Base-by-base conservation (phyloP, 1,284 basidiomycete species). In the Boletus calvinii region DNA sequence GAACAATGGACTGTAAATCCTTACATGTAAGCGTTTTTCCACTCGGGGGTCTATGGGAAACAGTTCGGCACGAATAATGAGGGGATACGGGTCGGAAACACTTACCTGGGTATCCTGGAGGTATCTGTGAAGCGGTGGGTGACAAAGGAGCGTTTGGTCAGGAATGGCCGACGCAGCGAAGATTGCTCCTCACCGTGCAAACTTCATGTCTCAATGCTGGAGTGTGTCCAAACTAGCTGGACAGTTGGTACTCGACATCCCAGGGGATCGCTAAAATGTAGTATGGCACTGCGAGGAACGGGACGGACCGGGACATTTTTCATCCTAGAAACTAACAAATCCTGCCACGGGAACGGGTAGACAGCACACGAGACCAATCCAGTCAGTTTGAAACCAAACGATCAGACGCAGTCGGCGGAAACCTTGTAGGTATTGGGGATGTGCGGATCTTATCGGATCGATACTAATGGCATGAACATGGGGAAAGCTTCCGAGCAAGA, bases 1-100 rank as follows among this genome's bases (percentile, higher is more conserved):
- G 17, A 47, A 41, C 15, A 40, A 32, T 47, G 40, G 22, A 45
- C 1, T 35, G 20, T 26, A 17, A 40, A 53, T 29, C 40, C 64
- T 54, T 59, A 90, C 89, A 92, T 88, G 67, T 92, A 92, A 13
- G 86, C 88, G 57, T 77, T 83, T 64, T 89, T 86, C 89, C 89
- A 92, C 71, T 92, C 89, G 1, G 87, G 83, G 32, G 79, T 83
- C 88, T 91, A 54, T 13, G 22, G 43, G 46, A 52, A 20, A 20
- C 11, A 15, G n/a, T 43, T 52, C 31, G 53, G 35, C 15, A 49
- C 29, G 35, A 48, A 8, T 43, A 6, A 17, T 38, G 7, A 4
- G 17, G 13, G 18, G 37, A 43, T 29, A 12, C n/a, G 8, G 6
- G 2, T 20, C 1, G 10, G 6, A 36, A 24, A 36, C 18, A 62